Percentiles rank a stretch among this genome's conserved stretches.
Conservation (phyloP, 1,284 basidiomycete genomes). For the Ustilago curta region DNA sequence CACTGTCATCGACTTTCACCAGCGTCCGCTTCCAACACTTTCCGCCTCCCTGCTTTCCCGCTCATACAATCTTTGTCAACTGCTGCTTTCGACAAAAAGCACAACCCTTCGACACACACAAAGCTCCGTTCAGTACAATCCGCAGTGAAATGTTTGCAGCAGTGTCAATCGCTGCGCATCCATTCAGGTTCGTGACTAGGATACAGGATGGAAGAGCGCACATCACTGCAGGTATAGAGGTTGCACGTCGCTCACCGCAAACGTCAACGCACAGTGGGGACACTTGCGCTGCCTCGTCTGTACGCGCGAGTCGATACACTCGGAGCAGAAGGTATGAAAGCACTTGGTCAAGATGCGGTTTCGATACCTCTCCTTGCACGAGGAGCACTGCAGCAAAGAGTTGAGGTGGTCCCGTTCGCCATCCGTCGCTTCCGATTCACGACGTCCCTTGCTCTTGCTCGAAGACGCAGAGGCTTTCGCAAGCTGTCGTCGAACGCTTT, state of each 20-base stretch:
- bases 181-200: background rate
- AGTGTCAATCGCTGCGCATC: slow-evolving; percentile 1
- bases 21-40: background rate
- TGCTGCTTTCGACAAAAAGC: background rate
- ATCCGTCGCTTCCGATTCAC: slow-evolving; percentile 32
- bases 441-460: slow-evolving; percentile 60
- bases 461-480: slow-evolving; percentile 55
- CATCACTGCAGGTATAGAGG: slow-evolving; percentile 76
- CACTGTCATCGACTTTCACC: background rate
- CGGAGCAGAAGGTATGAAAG: slow-evolving; percentile 93
- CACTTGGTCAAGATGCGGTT: slow-evolving; percentile 91
- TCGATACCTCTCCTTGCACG: slow-evolving; percentile 86
- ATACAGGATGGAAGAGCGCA: background rate
- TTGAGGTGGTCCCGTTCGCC: slow-evolving; percentile 74
- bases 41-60: background rate
- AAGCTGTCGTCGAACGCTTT: slow-evolving; percentile 53
- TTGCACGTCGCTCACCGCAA: slow-evolving; percentile 88
- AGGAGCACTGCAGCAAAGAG: slow-evolving; percentile 90
- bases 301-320: slow-evolving; percentile 86
- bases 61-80: background rate
- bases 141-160: background rate
- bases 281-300: slow-evolving; percentile 94
- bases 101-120: background rate
- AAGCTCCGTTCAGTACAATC: background rate
- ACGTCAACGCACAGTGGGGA: slow-evolving; percentile 86